phyloP scores from a whole-genome alignment of 768 basidiomycete genomes.

The Tulasnella sp. region DNA sequence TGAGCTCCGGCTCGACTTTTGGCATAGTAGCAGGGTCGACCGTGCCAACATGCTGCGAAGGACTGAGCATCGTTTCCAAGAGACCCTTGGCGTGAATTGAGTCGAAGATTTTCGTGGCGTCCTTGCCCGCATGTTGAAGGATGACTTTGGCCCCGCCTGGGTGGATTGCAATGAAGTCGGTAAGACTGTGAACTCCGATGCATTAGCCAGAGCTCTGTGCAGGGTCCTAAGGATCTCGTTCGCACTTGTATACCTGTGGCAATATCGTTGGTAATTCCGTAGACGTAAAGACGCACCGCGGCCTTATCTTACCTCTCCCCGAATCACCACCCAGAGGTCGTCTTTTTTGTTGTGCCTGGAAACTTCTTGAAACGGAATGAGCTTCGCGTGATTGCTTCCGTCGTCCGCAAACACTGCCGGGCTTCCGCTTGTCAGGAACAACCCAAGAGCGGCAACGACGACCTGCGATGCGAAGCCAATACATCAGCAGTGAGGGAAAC shows the following conservation, averaged over 20 bases:
- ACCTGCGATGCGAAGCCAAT: not conserved
- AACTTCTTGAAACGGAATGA: constrained; percentile 38
- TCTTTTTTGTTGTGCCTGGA: constrained; percentile 41
- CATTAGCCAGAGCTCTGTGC: constrained; percentile 16
- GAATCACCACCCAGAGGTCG: constrained; percentile 37
- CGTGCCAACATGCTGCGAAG: constrained; percentile 37
- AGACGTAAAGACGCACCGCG: not conserved
- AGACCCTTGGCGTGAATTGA: constrained; percentile 41
- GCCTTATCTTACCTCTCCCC: constrained; percentile 32
- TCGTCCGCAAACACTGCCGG: not conserved
- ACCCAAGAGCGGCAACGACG: not conserved
- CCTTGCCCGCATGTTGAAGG: constrained; percentile 39
- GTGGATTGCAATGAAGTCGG: constrained; percentile 40
- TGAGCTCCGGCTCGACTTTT: constrained; percentile 28
- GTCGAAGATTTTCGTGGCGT: constrained; percentile 41
- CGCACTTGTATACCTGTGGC: constrained; percentile 30
- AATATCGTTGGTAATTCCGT: not conserved
- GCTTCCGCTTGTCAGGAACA: not conserved
- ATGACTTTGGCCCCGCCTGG: constrained; percentile 40
- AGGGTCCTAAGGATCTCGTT: not conserved
- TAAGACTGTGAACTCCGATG: constrained; percentile 33
- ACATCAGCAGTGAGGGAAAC: not conserved
- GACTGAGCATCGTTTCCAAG: constrained; percentile 37
- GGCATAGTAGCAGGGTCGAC: constrained; percentile 40
- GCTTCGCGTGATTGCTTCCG: not conserved